Evolutionary conservation across 75 land plant species (phyloP).

Genomic region (Pinus albicaulis): DNA sequence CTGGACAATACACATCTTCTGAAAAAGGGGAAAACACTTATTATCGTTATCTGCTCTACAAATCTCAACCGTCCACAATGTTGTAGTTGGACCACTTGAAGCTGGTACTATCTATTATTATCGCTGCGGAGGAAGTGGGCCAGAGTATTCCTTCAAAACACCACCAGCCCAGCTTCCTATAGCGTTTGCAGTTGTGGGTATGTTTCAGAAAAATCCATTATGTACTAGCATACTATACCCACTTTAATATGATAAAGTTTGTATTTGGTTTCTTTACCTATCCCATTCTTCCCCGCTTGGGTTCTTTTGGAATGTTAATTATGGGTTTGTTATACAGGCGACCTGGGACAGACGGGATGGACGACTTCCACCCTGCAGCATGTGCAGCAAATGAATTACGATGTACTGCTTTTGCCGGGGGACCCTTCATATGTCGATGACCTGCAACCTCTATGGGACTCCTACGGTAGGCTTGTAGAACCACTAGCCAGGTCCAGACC

Average conservation of each 20-base stretch:
- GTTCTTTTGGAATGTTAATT: background rate
- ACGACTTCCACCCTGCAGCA: constrained; percentile 65
- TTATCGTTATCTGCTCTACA: constrained; percentile 66
- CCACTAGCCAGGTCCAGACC: constrained; percentile 89
- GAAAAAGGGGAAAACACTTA: constrained; percentile 63
- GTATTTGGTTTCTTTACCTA: no score
- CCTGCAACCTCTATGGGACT: constrained; percentile 71
- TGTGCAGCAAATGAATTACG: constrained; percentile 48
- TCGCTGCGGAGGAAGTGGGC: constrained; percentile 64
- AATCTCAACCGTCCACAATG: constrained; percentile 74
- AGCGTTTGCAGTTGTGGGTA: constrained; percentile 73
- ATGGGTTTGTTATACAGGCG: no score
- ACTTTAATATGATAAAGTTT: no score
- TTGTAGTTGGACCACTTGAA: constrained; percentile 75
- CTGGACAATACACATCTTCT: constrained; percentile 41
- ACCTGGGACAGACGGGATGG: constrained; percentile 85
- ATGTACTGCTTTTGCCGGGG: constrained; percentile 72
- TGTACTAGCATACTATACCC: no score
- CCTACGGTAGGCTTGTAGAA: constrained; percentile 71
- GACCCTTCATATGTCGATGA: constrained; percentile 85
- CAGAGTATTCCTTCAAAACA: constrained; percentile 63
- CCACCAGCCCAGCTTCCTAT: constrained; percentile 67
- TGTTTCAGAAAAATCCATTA: background rate
- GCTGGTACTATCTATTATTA: constrained; percentile 62
- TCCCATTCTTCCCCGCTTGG: no score